Conservation (phyloP, 352 stramenopile genomes). For the Phytopythium litorale region DNA sequence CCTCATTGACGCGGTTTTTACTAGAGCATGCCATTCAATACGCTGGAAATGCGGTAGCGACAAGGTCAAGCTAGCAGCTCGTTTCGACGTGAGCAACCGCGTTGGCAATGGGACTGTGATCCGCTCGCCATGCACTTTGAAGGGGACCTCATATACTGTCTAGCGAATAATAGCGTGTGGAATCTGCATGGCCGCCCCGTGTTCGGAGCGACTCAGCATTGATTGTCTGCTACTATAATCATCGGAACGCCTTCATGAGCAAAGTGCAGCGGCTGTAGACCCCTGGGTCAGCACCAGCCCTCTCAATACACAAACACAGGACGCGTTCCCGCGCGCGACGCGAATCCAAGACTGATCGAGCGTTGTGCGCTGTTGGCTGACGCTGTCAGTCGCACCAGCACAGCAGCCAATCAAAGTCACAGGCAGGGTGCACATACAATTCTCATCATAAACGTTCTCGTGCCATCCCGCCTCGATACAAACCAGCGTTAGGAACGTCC, state of each 20-base stretch:
- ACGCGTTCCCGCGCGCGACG: neutral
- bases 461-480: neutral
- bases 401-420: constrained; percentile 4
- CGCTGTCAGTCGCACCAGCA: neutral
- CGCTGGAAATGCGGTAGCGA: too few relatives aligned
- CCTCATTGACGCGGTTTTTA: too few relatives aligned
- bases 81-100: neutral
- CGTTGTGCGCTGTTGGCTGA: neutral
- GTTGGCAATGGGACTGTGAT: too few relatives aligned
- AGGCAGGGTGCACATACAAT: neutral
- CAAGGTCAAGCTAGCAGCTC: too few relatives aligned
- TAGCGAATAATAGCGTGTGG: constrained; percentile 79
- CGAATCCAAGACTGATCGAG: neutral
- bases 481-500: neutral
- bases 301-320: neutral
- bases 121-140: too few relatives aligned
- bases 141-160: constrained; percentile 82
- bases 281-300: neutral
- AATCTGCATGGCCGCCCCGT: constrained; percentile 45
- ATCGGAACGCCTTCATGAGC: constrained; percentile 25
- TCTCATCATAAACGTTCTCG: too few relatives aligned
- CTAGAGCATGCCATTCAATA: too few relatives aligned
- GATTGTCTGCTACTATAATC: constrained; percentile 70
- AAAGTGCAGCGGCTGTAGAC: neutral
- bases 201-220: constrained; percentile 31